Evolutionary conservation across 2,329 filamentous ascomycete genomes (phyloP), one percentile per base, ranked within the genome.

Genomic region (Aureobasidium sp.): DNA sequence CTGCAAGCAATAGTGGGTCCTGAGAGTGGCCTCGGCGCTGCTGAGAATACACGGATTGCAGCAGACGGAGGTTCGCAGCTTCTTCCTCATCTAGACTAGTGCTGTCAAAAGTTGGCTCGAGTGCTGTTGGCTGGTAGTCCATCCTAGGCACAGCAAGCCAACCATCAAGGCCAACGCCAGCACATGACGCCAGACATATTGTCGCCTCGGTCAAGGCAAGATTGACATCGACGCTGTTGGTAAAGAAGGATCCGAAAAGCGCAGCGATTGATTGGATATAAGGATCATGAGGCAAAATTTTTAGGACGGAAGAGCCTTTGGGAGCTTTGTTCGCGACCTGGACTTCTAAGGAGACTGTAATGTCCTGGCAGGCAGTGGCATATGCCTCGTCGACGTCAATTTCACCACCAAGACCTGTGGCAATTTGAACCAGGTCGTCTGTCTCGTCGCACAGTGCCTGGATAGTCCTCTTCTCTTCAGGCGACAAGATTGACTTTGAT

Each of bases 161-260:
- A n/a, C 89, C 89, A 70, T 97, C 91, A 14, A 97, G 81, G 22
- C 87, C 85, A 70, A 96, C 87, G 65, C 90, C 89, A 6, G 91
- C 89, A 68, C 94, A 97, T 0, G 89, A 86, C 12, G 89, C 89
- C 44, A 99, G 79, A 66, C 90, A 88, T 31, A 95, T 83, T 47
- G 97, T 80, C 0, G 89, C 84, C 69, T 95, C 90, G 0, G 93
- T 97, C 1, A 97, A 80, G 0, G 88, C 89, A 3, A 99, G 78
- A 68, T 99, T 99, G 2, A 89, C 92, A 68, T 97, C 91, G 2
- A 97, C 86, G 2, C 91, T 87, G 68, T 99, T 99, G 5, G 90
- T 82, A 68, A 97, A 91, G 70, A 97, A 99, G 0, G 82, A 87
- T 48, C 87, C 82, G 12, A 99, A 75, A 8, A 93, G 81, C 47